Evolutionary conservation across 78 protist species (phyloP).

Genomic region (Paulinella micropora): DNA sequence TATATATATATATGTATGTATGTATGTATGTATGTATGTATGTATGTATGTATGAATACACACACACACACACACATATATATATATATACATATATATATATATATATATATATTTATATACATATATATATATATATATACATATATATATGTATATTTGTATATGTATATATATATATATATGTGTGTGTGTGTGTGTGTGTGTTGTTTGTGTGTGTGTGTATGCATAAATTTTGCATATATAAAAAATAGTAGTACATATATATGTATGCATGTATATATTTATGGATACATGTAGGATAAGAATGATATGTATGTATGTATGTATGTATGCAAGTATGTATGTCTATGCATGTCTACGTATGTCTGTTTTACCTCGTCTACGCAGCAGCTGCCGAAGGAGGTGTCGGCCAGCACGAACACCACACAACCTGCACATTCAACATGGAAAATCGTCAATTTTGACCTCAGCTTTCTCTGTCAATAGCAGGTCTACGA

Average conservation of each 20-base stretch:
- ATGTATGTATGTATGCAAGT: neutral
- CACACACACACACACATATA: neutral
- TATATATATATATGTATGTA: neutral
- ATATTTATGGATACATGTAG: no score
- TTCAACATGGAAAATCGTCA: no score
- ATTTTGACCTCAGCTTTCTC: no score
- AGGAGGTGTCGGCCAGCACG: constrained; percentile 1
- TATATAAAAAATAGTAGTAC: no score
- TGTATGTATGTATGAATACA: neutral
- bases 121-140: neutral
- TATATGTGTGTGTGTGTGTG: neutral
- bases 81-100: neutral
- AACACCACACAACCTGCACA: neutral
- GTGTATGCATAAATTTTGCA: neutral
- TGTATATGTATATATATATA: neutral
- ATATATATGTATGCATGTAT: neutral
- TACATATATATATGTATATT: neutral
- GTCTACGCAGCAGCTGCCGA: neutral
- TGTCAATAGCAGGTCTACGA: no score
- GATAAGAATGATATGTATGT: neutral
- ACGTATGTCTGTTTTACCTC: neutral
- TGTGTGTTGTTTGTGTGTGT: neutral
- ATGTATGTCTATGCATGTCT: neutral
- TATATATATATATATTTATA: neutral
- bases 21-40: neutral